These are phyloP conservation scores for Pleurotus djamor DNA, from an alignment of 768 basidiomycete genomes.

Conservation along the genomic window DNA sequence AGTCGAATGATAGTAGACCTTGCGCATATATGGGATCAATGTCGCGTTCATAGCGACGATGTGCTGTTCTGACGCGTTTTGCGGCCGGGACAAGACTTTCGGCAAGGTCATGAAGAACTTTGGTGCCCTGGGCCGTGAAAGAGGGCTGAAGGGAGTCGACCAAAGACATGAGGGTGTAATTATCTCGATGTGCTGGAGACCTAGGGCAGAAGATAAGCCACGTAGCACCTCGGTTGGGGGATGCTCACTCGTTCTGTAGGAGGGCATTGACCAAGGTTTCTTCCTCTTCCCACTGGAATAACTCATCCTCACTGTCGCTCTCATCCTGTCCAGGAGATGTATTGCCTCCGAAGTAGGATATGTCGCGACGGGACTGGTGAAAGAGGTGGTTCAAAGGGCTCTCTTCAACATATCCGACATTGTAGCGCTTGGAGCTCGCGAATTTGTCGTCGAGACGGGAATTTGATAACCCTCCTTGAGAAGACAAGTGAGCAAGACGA, in stretches of 20 bases:
- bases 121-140: slow-evolving; percentile 35
- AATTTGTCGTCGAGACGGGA: not conserved
- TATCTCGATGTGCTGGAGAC: slow-evolving; percentile 20
- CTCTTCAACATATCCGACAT: not conserved
- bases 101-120: slow-evolving; percentile 37
- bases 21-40: slow-evolving; percentile 34
- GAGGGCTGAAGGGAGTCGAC: slow-evolving; percentile 38
- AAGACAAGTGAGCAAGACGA: too few relatives aligned
- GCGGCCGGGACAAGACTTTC: slow-evolving; percentile 42
- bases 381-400: not conserved
- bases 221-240: not conserved
- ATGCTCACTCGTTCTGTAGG: slow-evolving; percentile 37
- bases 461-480: too few relatives aligned
- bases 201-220: not conserved
- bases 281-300: slow-evolving; percentile 52
- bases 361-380: not conserved
- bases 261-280: slow-evolving; percentile 48
- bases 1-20: slow-evolving; percentile 53
- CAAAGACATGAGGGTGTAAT: slow-evolving; percentile 30
- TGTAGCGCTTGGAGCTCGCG: not conserved
- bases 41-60: slow-evolving; percentile 31
- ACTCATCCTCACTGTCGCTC: slow-evolving; percentile 14
- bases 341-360: not conserved
- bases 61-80: slow-evolving; percentile 42
- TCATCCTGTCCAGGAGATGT: slow-evolving; percentile 13